Evolutionary conservation across 2,329 filamentous ascomycete genomes (phyloP).

Genomic region (Phialophora verrucosa): DNA sequence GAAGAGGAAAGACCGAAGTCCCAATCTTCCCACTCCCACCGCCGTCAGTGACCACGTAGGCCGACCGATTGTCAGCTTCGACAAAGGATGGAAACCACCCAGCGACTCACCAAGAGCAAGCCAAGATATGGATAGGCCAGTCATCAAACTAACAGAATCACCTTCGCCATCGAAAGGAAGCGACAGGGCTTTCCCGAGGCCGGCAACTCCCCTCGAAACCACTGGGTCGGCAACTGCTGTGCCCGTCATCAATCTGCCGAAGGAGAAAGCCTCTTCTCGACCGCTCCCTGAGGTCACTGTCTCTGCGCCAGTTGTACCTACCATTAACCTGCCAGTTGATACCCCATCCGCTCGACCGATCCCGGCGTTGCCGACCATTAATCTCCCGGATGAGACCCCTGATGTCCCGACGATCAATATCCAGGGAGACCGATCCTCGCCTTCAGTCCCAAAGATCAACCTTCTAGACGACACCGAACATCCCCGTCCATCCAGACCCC

Average conservation of each 20-base stretch:
- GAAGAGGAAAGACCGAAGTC: constrained; percentile 81
- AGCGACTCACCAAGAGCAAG: constrained; percentile 48
- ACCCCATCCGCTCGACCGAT: background rate
- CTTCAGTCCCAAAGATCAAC: constrained; percentile 22
- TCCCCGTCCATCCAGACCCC: constrained; percentile 27
- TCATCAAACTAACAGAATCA: constrained; percentile 35
- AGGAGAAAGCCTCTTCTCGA: constrained; percentile 1
- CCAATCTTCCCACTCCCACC: constrained; percentile 84
- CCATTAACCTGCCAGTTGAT: constrained; percentile 43
- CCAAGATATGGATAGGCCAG: constrained; percentile 37
- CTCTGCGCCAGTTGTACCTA: constrained; percentile 47
- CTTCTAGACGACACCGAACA: constrained; percentile 18
- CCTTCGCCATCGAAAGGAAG: constrained; percentile 9
- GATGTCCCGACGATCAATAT: constrained; percentile 18
- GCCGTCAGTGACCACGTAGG: constrained; percentile 89
- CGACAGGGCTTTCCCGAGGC: constrained; percentile 29
- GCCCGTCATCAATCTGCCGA: constrained; percentile 32
- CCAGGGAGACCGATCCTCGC: constrained; percentile 5
- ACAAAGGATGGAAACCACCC: constrained; percentile 71
- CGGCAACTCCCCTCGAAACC: constrained; percentile 20
- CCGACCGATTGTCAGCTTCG: constrained; percentile 96
- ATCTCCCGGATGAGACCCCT: constrained; percentile 19
- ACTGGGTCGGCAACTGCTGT: constrained; percentile 28
- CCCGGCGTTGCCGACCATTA: constrained; percentile 19
- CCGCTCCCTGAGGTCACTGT: constrained; percentile 58